Conservation (phyloP, 805 yeast genomes). For the Metschnikowia gruessii region DNA sequence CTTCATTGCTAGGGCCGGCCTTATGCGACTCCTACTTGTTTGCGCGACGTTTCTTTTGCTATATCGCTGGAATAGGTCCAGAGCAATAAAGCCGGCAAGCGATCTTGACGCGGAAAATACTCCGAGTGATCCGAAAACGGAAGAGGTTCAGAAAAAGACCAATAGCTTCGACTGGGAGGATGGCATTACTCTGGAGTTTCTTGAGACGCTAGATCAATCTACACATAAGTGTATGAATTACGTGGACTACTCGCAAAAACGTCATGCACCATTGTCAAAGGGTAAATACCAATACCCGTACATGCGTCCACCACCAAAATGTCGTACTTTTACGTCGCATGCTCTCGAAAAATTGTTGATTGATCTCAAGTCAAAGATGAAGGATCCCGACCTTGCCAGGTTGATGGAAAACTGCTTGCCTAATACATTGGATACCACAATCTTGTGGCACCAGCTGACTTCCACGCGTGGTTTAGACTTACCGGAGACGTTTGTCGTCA, state of each 20-base stretch:
- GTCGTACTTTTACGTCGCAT: slow-evolving; percentile 68
- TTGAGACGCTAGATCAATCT: slow-evolving; percentile 20
- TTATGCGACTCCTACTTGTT: slow-evolving; percentile 2
- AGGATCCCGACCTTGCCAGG: slow-evolving; percentile 65
- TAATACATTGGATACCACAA: slow-evolving; percentile 84
- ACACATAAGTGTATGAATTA: slow-evolving; percentile 54
- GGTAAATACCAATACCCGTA: slow-evolving; percentile 61
- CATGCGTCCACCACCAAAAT: slow-evolving; percentile 70
- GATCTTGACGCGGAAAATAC: background rate
- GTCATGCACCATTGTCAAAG: slow-evolving; percentile 55
- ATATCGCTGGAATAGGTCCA: slow-evolving; percentile 2
- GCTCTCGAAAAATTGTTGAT: slow-evolving; percentile 60
- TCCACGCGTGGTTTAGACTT: slow-evolving; percentile 10
- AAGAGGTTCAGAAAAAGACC: too few relatives aligned
- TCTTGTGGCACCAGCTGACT: slow-evolving; percentile 57
- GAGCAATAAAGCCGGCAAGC: background rate
- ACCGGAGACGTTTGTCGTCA: slow-evolving; percentile 72
- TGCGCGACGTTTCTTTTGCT: background rate
- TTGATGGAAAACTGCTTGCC: slow-evolving; percentile 82
- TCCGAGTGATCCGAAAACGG: background rate
- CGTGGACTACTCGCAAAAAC: slow-evolving; percentile 51
- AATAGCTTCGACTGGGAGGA: slow-evolving; percentile 5
- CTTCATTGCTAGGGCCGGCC: background rate
- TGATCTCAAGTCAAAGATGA: slow-evolving; percentile 48
- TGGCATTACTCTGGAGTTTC: slow-evolving; percentile 15